Conservation (phyloP, 345 rosid species). For the Salix udensis region DNA sequence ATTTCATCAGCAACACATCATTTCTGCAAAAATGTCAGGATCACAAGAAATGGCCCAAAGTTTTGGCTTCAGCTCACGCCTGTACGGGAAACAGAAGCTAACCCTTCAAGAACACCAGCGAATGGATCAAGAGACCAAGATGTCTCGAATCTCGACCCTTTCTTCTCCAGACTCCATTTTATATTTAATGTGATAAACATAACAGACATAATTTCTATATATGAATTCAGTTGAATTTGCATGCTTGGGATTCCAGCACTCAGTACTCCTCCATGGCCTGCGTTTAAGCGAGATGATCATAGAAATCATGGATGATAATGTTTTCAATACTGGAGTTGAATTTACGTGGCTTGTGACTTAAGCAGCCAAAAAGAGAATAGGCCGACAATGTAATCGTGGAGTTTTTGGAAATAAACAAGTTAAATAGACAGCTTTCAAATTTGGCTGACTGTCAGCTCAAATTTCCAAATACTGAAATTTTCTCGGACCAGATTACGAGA, state of each 20-base stretch:
- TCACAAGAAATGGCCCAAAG: not conserved
- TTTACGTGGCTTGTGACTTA: conserved; percentile 20
- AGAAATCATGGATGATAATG: not conserved
- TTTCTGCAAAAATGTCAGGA: not conserved
- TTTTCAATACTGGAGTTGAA: conserved; percentile 2
- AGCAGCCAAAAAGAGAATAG: conserved; percentile 5
- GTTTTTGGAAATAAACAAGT: not conserved
- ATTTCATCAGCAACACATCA: not conserved
- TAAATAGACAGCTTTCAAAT: not conserved
- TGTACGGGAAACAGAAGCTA: not conserved
- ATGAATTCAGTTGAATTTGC: not conserved
- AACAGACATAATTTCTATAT: no score
- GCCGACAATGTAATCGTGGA: not conserved
- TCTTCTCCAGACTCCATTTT: not conserved
- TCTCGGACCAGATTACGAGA: not conserved
- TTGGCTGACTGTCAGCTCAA: not conserved
- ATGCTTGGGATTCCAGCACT: not conserved
- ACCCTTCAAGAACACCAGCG: not conserved
- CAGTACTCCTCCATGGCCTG: not conserved
- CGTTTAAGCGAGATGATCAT: not conserved
- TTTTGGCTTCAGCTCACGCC: not conserved
- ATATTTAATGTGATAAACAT: not conserved
- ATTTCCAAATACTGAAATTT: not conserved
- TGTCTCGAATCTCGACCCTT: not conserved
- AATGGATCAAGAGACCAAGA: not conserved